Evolutionary conservation across 805 yeast genomes (phyloP), one percentile per base, ranked within the genome.

Genomic region (Suhomyces vadensis): DNA sequence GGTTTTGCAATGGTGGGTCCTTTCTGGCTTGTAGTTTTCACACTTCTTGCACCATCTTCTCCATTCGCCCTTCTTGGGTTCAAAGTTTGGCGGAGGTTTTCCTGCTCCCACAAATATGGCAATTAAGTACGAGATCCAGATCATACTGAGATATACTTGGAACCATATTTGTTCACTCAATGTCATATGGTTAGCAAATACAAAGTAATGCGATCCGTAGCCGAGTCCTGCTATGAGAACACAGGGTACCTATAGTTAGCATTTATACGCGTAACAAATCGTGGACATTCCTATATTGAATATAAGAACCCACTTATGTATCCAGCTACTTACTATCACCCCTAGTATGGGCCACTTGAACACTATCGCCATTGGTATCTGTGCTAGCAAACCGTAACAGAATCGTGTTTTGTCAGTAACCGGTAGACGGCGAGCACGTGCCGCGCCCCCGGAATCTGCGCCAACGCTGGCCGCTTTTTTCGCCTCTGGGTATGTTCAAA

Each of bases 1-100:
- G 1, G 79, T 75, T 54, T 84, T 84, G 61, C 97, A 90, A 65
- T 90, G 97, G 59, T 90, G 97, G 3, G 88, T 58, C 48, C 97
- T 66, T 56, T 84, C 92, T 0, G 96, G 96, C 59, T 90, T 90
- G 63, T 76, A 81, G 31, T 61, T 64, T 31, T 81, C 53, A 63
- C 97, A 90, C 60, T 87, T 88, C 44, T 72, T 64, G 58, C 96
- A 89, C 74, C 80, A 87, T 51, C 82, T 73, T 47, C 67, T 69
- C 91, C 89, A 83, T 48, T 75, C 78, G 1, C 69, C 72, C 2
- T 61, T 52, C 1, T 48, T 51, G 0, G 81, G 75, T n/a, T 61
- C 46, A 56, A 71, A 83, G 10, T 65, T 59, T 3, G 53, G 42
- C 0, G 87, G 82, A 0, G 94, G 85, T 0, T 74, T 57, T 0